These are phyloP conservation scores for Ogataea saltuana DNA, from an alignment of 805 yeast genomes.

Conservation along the genomic window DNA sequence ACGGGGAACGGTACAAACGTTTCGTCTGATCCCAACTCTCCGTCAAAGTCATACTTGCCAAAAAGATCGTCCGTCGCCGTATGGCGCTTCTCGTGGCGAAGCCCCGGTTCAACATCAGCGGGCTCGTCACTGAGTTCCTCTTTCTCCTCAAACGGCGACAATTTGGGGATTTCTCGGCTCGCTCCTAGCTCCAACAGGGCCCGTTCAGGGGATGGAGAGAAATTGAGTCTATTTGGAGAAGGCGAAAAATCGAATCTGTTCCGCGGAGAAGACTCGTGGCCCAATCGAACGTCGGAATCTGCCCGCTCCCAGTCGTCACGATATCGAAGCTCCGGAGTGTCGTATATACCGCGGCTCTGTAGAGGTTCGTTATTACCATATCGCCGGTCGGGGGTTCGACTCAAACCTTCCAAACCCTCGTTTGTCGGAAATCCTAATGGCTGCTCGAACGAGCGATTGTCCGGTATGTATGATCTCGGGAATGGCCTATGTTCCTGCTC, in stretches of 20 bases:
- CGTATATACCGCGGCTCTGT: slow-evolving; percentile 8
- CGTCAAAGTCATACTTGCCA: slow-evolving; percentile 30
- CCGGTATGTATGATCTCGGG: slow-evolving; percentile 11
- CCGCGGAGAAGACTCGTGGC: slow-evolving; percentile 14
- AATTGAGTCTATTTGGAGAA: slow-evolving; percentile 21
- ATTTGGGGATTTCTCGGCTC: slow-evolving; percentile 8
- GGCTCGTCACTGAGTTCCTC: slow-evolving; percentile 6
- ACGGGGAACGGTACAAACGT: slow-evolving; percentile 39
- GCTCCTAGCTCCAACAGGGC: background rate
- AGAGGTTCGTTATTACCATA: background rate
- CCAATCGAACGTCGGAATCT: slow-evolving; percentile 11
- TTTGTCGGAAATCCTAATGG: slow-evolving; percentile 17
- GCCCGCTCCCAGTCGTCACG: slow-evolving; percentile 6
- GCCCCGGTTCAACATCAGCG: too few species aligned
- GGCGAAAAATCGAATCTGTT: slow-evolving; percentile 22
- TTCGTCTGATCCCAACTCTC: slow-evolving; percentile 26
- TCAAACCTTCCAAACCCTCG: background rate
- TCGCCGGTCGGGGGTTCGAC: slow-evolving; percentile 12
- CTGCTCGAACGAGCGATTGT: slow-evolving; percentile 10
- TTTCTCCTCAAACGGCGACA: slow-evolving; percentile 18
- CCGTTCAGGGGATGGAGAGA: slow-evolving; percentile 25
- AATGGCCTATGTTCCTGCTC: slow-evolving; percentile 6
- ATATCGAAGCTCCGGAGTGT: slow-evolving; percentile 13
- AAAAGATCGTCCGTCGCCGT: slow-evolving; percentile 15
- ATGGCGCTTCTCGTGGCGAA: too few species aligned